Percentiles rank a stretch among this genome's conserved stretches.
Conservation (phyloP, 2,329 filamentous ascomycete genomes). For the Allantophomopsis lycopodina region DNA sequence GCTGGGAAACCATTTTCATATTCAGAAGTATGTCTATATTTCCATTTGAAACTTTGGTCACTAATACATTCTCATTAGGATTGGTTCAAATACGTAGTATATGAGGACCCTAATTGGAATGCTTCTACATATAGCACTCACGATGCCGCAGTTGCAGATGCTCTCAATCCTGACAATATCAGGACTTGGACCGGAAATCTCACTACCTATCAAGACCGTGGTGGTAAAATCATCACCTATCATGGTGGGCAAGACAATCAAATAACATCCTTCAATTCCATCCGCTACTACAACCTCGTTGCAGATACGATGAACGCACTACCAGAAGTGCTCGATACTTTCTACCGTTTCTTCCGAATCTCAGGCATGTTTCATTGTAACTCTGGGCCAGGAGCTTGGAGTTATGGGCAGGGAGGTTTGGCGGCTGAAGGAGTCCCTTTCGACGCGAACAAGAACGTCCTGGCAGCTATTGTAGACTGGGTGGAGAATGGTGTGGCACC, state of each 20-base stretch:
- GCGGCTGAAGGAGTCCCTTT: constrained; percentile 14
- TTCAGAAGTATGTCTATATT: constrained; percentile 4
- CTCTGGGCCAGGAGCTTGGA: constrained; percentile 29
- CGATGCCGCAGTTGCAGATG: constrained; percentile 19
- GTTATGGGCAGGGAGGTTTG: constrained; percentile 20
- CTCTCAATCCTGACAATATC: constrained; percentile 13
- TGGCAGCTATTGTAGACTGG: constrained; percentile 31
- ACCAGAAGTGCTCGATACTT: constrained; percentile 22
- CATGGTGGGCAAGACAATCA: constrained; percentile 24
- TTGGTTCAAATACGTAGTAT: constrained; percentile 33
- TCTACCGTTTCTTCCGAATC: constrained; percentile 35
- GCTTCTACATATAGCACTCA: constrained; percentile 21
- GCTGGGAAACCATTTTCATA: constrained; percentile 7
- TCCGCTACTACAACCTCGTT: constrained; percentile 10
- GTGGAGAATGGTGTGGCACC: constrained; percentile 26
- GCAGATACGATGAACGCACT: constrained; percentile 22
- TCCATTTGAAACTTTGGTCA: background rate
- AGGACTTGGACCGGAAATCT: constrained; percentile 10
- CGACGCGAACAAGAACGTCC: constrained; percentile 24
- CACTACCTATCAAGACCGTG: constrained; percentile 5
- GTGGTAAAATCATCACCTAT: constrained; percentile 25
- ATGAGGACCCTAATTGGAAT: constrained; percentile 23
- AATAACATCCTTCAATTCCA: constrained; percentile 11
- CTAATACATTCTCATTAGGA: constrained; percentile 12
- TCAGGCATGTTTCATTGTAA: constrained; percentile 36